Conservation (phyloP, 345 rosid species). For the Lepidium didymum region DNA sequence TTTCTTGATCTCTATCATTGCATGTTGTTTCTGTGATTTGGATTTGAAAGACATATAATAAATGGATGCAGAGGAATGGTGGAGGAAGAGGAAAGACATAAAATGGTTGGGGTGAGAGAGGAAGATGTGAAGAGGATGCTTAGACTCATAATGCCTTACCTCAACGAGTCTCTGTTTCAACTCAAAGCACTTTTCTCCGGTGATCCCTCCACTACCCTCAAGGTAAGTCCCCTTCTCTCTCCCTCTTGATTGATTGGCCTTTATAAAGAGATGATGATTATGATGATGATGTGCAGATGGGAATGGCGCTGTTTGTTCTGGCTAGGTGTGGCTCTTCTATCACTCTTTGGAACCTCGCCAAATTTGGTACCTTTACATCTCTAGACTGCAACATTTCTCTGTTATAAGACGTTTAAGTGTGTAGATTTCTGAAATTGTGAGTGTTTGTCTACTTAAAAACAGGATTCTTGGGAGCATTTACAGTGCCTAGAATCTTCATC, state of each 20-base stretch:
- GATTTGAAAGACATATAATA: background rate
- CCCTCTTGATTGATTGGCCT: background rate
- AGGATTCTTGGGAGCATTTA: conserved; percentile 84
- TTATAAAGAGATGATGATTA: background rate
- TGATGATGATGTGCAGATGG: conserved; percentile 56
- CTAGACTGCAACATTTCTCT: background rate
- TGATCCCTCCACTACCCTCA: conserved; percentile 86
- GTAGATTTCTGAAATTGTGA: conserved; percentile 1
- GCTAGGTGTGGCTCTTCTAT: conserved; percentile 83
- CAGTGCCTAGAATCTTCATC: conserved; percentile 67
- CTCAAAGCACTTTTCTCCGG: conserved; percentile 80
- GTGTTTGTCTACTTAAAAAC: conserved; percentile 4
- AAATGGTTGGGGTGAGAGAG: conserved; percentile 53
- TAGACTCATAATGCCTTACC: conserved; percentile 63
- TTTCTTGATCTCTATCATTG: background rate
- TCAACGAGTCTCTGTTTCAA: conserved; percentile 63
- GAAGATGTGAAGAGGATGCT: conserved; percentile 70
- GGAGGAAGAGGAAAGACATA: conserved; percentile 34
- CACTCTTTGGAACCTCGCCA: conserved; percentile 81
- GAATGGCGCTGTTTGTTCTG: conserved; percentile 66
- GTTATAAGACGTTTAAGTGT: background rate
- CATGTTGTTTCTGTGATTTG: background rate
- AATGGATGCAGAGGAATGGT: conserved; percentile 39
- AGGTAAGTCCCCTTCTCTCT: conserved; percentile 36
- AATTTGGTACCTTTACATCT: conserved; percentile 50